phyloP scores from a whole-genome alignment of 192 early-diverging fungal genomes.

The Backusella mclennaniae region DNA sequence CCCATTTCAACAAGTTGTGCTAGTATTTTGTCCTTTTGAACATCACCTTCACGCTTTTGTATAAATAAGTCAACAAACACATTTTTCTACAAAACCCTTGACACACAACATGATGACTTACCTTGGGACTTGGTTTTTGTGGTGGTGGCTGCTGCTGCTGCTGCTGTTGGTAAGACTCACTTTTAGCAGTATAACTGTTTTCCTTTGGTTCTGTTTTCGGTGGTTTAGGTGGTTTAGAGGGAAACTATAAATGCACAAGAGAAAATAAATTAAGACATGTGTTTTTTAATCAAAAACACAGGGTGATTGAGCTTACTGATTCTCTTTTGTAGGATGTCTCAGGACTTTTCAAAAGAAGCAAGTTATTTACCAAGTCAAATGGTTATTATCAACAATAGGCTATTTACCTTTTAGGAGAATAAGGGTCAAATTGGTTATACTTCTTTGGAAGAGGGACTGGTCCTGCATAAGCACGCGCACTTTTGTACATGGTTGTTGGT shows the following conservation, averaged over 20 bases:
- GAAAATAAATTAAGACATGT: neutral
- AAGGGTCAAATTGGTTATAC: neutral
- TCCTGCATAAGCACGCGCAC: neutral
- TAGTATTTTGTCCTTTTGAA: neutral
- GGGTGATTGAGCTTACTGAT: neutral
- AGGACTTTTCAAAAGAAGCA: neutral
- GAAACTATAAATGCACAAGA: neutral
- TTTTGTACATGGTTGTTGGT: slow-evolving; percentile 8
- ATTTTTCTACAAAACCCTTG: neutral
- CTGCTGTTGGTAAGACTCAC: neutral
- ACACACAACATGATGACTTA: neutral
- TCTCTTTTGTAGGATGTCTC: neutral
- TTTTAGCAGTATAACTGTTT: neutral
- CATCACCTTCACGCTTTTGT: no score
- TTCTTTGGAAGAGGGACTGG: neutral
- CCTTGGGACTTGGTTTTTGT: neutral
- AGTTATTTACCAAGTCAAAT: neutral
- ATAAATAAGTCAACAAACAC: neutral
- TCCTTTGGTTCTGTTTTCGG: neutral
- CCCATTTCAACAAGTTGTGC: slow-evolving; percentile 5
- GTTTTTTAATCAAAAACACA: neutral
- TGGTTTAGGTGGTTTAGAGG: neutral
- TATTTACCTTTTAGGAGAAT: neutral
- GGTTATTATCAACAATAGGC: neutral
- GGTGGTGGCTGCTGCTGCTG: neutral